phyloP scores from a whole-genome alignment of 371 early-diverging fungal genomes.

The Mucor plumbeus region DNA sequence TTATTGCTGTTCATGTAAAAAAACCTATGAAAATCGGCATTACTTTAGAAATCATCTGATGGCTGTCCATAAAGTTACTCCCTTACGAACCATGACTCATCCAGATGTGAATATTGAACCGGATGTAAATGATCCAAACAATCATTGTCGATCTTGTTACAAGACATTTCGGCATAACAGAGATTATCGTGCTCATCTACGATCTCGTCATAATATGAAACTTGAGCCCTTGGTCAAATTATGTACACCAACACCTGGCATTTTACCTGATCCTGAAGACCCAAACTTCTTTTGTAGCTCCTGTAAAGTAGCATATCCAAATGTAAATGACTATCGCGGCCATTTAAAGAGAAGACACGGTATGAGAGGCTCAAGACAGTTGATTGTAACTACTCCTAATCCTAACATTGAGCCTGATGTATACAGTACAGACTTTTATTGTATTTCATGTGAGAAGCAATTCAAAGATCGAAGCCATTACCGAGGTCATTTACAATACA shows the following conservation, averaged over 20 bases:
- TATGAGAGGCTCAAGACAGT: neutral
- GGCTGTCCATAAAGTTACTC: neutral
- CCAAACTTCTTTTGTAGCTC: neutral
- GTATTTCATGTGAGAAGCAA: neutral
- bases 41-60: neutral
- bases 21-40: neutral
- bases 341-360: neutral
- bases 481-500: neutral
- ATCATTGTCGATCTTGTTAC: neutral
- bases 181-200: neutral
- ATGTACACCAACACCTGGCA: neutral
- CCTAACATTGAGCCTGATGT: neutral
- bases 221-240: neutral
- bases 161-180: neutral
- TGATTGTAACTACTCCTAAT: neutral
- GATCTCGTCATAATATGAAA: constrained; percentile 1
- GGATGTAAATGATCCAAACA: neutral
- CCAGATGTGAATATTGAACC: neutral
- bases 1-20: constrained; percentile 2
- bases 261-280: neutral
- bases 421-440: neutral
- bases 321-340: neutral
- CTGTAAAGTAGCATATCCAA: neutral
- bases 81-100: constrained; percentile 1
- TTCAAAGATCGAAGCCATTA: neutral